phyloP scores from a whole-genome alignment of 306 rosid genomes.

The Acacia acuminata region DNA sequence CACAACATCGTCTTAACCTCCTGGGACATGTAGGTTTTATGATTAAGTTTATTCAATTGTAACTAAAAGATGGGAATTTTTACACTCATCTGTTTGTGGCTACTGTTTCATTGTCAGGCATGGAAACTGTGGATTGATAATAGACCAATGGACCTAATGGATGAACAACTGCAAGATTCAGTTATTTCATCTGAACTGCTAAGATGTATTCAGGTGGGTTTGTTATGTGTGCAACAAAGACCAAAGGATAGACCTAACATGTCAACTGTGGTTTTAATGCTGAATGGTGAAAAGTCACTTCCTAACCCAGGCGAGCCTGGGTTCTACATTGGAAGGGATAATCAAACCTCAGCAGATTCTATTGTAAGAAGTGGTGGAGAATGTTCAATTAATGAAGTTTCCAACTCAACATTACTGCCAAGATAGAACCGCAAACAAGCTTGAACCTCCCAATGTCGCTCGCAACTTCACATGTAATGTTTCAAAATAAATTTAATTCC shows the following conservation, averaged over 20 bases:
- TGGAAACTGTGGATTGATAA: conserved; percentile 37
- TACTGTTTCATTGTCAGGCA: conserved; percentile 1
- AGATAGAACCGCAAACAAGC: background rate
- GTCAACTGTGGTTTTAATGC: conserved; percentile 32
- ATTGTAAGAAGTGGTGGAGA: background rate
- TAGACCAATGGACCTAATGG: conserved; percentile 22
- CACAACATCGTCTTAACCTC: conserved; percentile 35
- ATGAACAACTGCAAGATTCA: conserved; percentile 6
- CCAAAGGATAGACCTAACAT: conserved; percentile 37
- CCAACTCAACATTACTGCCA: background rate
- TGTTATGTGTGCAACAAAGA: conserved; percentile 36
- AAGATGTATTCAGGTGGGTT: conserved; percentile 21
- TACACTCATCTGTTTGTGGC: background rate
- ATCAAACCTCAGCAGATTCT: background rate
- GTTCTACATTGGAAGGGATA: conserved; percentile 6
- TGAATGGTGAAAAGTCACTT: conserved; percentile 30
- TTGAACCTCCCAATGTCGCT: background rate
- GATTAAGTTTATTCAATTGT: background rate
- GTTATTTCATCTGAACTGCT: background rate
- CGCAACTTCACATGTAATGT: background rate
- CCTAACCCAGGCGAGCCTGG: conserved; percentile 20
- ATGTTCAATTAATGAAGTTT: background rate
- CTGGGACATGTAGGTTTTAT: conserved; percentile 32
- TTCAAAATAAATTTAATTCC: background rate
- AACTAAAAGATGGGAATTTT: background rate